Conservation (phyloP, 495 filamentous ascomycete species). For the Penicillium ochrochloron region DNA sequence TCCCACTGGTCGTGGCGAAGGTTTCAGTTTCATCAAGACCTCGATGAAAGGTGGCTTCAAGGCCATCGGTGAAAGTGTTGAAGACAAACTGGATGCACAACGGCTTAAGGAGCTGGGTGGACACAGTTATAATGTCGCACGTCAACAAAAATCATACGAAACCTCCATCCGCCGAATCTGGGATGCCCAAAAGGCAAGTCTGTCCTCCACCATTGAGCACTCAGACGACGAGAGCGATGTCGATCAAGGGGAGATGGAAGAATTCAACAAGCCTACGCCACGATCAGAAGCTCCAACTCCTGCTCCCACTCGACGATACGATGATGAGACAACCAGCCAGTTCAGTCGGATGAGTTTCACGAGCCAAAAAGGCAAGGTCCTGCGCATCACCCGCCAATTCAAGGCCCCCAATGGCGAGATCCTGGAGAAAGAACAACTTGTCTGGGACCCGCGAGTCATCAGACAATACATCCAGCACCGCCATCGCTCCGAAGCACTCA, state of each 20-base stretch:
- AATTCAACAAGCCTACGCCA: constrained; percentile 64
- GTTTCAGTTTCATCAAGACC: constrained; percentile 93
- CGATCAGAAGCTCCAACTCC: constrained; percentile 66
- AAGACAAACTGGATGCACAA: constrained; percentile 81
- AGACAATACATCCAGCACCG: constrained; percentile 62
- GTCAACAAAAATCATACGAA: constrained; percentile 88
- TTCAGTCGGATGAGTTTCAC: constrained; percentile 77
- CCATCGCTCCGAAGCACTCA: constrained; percentile 61
- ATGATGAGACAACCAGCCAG: constrained; percentile 86
- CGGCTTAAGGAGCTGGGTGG: constrained; percentile 88
- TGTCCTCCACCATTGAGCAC: constrained; percentile 67
- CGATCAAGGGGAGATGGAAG: constrained; percentile 69
- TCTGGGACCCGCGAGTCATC: constrained; percentile 77
- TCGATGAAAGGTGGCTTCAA: constrained; percentile 99
- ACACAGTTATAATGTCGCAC: constrained; percentile 95
- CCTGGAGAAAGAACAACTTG: constrained; percentile 60
- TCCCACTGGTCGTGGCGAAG: constrained; percentile 90
- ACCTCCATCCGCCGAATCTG: constrained; percentile 86
- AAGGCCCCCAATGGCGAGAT: constrained; percentile 65
- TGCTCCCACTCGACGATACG: constrained; percentile 50
- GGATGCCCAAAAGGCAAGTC: constrained; percentile 79
- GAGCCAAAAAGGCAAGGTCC: constrained; percentile 69
- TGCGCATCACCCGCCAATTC: constrained; percentile 74
- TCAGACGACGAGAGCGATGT: constrained; percentile 67
- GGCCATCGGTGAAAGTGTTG: constrained; percentile 82